phyloP scores from a whole-genome alignment of 805 yeast genomes.

The Cephaloascus fragrans region DNA sequence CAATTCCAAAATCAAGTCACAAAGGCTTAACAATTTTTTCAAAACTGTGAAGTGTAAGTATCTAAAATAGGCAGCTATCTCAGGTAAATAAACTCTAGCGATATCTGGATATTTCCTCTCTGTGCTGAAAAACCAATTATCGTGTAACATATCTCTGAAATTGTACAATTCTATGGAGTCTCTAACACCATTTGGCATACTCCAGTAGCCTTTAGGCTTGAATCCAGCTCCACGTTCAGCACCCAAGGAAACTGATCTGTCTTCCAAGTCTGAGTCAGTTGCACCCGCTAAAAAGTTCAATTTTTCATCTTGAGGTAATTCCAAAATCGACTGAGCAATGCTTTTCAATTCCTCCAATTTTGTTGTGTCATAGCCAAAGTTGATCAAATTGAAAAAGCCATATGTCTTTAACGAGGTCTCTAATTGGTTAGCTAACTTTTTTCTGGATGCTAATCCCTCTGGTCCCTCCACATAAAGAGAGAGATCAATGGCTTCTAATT shows the following conservation, averaged over 20 bases:
- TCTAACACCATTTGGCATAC: slow-evolving; percentile 28
- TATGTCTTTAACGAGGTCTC: slow-evolving; percentile 29
- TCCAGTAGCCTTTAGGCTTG: slow-evolving; percentile 41
- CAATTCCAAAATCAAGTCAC: slow-evolving; percentile 35
- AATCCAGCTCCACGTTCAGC: slow-evolving; percentile 38
- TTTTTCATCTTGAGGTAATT: slow-evolving; percentile 29
- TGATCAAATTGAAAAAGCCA: slow-evolving; percentile 33
- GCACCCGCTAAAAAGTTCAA: slow-evolving; percentile 29
- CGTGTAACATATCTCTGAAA: slow-evolving; percentile 26
- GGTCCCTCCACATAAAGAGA: slow-evolving; percentile 23
- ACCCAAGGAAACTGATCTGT: slow-evolving; percentile 20
- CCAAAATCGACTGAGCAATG: slow-evolving; percentile 29
- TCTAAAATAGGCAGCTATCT: slow-evolving; percentile 26
- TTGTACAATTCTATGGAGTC: slow-evolving; percentile 37
- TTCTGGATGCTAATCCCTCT: slow-evolving; percentile 17
- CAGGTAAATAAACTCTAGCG: slow-evolving; percentile 25
- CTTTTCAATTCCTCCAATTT: slow-evolving; percentile 24
- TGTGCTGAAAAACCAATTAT: slow-evolving; percentile 14
- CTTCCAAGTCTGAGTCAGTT: slow-evolving; percentile 17
- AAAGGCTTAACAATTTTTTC: slow-evolving; percentile 22
- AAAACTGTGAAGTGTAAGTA: slow-evolving; percentile 26
- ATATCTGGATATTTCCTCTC: slow-evolving; percentile 27
- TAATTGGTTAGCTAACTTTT: slow-evolving; percentile 22
- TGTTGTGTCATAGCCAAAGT: slow-evolving; percentile 27
- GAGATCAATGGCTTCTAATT: slow-evolving; percentile 25